phyloP scores from a whole-genome alignment of 2,329 filamentous ascomycete genomes.

The Paraconiothyrium brasiliense region DNA sequence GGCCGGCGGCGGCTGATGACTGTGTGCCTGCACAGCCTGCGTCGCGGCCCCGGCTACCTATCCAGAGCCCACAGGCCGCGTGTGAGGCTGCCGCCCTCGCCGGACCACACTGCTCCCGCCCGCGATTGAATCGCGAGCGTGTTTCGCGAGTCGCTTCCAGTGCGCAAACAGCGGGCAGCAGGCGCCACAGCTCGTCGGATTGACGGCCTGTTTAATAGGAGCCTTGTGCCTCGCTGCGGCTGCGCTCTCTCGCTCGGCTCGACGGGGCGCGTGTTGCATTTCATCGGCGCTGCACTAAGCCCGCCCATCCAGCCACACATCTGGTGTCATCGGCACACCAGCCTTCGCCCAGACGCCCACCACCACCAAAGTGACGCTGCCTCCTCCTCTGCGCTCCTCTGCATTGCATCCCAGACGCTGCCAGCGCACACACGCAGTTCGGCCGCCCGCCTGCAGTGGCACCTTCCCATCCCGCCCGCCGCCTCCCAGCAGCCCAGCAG shows the following conservation, averaged over 20 bases:
- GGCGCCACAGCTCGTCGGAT: too few species aligned
- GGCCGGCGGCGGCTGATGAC: neutral
- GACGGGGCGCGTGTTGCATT: conserved; percentile 2
- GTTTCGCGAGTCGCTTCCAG: neutral
- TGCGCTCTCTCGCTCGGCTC: neutral
- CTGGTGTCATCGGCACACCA: conserved; percentile 9
- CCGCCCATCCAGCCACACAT: neutral
- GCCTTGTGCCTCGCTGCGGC: neutral
- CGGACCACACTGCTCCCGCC: conserved; percentile 4
- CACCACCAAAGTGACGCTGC: neutral
- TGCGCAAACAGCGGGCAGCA: too few species aligned
- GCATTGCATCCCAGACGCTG: conserved; percentile 1
- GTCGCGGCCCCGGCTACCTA: neutral
- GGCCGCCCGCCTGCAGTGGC: neutral
- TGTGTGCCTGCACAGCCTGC: conserved; percentile 6
- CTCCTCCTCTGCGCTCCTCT: neutral
- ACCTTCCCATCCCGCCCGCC: neutral
- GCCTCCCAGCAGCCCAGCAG: too few species aligned
- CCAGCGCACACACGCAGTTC: conserved; percentile 2
- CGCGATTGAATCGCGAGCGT: neutral
- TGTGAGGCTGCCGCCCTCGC: conserved; percentile 9
- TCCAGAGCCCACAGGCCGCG: conserved; percentile 6
- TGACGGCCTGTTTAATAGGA: too few species aligned
- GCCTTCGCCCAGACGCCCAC: neutral
- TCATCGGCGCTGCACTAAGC: conserved; percentile 7